Evolutionary conservation across 164 flowering plant genomes (phyloP).

Genomic region (Taxillus chinensis): DNA sequence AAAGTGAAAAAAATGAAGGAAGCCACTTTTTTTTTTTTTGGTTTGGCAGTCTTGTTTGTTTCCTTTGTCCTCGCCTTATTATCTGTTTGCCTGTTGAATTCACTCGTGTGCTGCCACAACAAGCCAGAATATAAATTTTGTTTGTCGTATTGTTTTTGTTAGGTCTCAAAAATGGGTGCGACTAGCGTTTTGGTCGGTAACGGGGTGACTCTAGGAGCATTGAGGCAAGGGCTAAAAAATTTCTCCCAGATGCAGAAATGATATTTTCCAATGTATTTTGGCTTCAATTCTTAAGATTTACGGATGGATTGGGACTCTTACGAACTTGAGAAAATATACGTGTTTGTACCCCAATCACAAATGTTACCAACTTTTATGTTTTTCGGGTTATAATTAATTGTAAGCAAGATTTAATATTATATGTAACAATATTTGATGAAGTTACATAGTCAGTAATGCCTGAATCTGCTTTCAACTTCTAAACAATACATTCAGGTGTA

Average conservation of each 20-base stretch:
- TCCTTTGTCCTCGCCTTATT: not conserved
- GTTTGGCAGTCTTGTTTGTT: not conserved
- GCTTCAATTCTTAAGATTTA: not conserved
- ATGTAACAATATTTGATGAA: no score
- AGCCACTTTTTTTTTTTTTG: not conserved
- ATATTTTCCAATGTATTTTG: not conserved
- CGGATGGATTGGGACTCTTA: no score
- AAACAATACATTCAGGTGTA: no score
- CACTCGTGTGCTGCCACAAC: not conserved
- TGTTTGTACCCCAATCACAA: no score
- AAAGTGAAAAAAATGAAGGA: conserved; percentile 7
- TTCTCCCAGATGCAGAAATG: conserved; percentile 29
- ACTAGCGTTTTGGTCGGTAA: conserved; percentile 72
- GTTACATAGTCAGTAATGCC: no score
- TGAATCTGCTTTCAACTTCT: no score
- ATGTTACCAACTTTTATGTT: no score
- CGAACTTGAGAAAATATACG: no score
- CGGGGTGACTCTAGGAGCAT: conserved; percentile 68
- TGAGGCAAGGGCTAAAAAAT: conserved; percentile 54
- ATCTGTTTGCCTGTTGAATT: not conserved
- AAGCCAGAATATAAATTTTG: not conserved
- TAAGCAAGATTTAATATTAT: no score
- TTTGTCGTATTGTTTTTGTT: conserved; percentile 8
- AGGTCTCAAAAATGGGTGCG: conserved; percentile 88
- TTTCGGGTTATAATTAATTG: no score